Conservation (phyloP, 495 filamentous ascomycete genomes). For the Chaetomium cochliodes region DNA sequence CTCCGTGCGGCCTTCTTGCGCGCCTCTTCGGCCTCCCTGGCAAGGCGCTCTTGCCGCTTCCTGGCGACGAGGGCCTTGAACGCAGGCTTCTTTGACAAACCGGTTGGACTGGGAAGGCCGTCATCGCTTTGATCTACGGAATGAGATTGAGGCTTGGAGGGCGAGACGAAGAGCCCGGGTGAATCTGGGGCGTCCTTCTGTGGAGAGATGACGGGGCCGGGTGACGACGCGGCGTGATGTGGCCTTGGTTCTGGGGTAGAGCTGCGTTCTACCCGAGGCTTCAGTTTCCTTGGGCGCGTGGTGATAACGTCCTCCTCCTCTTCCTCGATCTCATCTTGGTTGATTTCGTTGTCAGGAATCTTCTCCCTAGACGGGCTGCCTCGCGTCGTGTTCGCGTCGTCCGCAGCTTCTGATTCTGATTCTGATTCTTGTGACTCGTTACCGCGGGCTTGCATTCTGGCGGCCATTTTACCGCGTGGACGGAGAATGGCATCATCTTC, state of each 20-base stretch:
- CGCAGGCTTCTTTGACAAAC: constrained; percentile 50
- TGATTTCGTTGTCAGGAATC: constrained; percentile 24
- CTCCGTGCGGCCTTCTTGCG: constrained; percentile 50
- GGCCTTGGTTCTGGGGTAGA: constrained; percentile 34
- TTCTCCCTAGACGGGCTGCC: constrained; percentile 19
- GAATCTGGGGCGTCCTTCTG: constrained; percentile 27
- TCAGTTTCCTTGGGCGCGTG: constrained; percentile 34
- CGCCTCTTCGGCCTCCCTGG: constrained; percentile 58
- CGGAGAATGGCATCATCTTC: constrained; percentile 49
- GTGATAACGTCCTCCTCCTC: constrained; percentile 32
- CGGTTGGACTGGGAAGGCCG: constrained; percentile 46
- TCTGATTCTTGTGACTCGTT: constrained; percentile 24
- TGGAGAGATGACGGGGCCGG: constrained; percentile 43
- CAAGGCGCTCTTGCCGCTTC: constrained; percentile 68
- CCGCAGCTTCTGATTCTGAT: constrained; percentile 18
- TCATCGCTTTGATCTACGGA: constrained; percentile 43
- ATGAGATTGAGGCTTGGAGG: constrained; percentile 30
- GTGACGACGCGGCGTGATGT: constrained; percentile 32
- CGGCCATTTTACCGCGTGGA: constrained; percentile 69
- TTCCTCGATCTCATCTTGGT: constrained; percentile 30
- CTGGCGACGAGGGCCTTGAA: constrained; percentile 67
- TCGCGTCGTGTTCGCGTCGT: constrained; percentile 17
- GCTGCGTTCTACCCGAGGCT: constrained; percentile 38
- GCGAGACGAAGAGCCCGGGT: constrained; percentile 45
- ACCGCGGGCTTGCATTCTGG: constrained; percentile 56